Conservation (phyloP, 2,329 filamentous ascomycete species). For the Colletotrichum viniferum region DNA sequence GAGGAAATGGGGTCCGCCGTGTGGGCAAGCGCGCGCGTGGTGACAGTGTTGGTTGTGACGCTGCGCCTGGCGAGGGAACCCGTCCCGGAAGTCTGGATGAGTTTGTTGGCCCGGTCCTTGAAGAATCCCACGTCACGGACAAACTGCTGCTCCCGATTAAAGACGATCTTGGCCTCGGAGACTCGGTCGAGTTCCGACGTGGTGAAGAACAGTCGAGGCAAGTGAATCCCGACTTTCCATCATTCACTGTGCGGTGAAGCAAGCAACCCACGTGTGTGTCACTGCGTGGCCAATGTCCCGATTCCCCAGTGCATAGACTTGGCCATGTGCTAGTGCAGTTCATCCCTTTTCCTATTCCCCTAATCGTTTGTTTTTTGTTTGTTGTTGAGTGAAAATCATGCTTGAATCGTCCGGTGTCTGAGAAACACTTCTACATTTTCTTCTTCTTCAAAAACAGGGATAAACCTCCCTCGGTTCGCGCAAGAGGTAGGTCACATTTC, state of each 20-base stretch:
- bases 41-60: not conserved
- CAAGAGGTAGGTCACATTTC: constrained; percentile 10
- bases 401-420: constrained; percentile 18
- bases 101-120: not conserved
- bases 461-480: not conserved
- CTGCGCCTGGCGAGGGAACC: not conserved
- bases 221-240: not conserved
- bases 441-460: not conserved
- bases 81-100: constrained; percentile 10
- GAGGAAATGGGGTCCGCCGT: not conserved
- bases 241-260: not conserved
- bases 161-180: not conserved
- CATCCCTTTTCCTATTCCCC: not conserved
- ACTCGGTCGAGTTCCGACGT: constrained; percentile 16
- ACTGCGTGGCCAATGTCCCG: not conserved
- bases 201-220: not conserved
- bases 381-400: not conserved
- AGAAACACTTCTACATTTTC: not conserved
- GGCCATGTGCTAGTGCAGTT: not conserved
- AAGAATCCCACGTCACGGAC: not conserved
- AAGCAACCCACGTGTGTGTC: not conserved
- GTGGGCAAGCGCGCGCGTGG: constrained; percentile 14
- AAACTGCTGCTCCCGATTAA: not conserved
- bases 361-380: constrained; percentile 4
- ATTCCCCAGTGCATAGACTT: not conserved